Evolutionary conservation across 2,329 filamentous ascomycete species (phyloP).

Genomic region (Sordariomycetes sp.): DNA sequence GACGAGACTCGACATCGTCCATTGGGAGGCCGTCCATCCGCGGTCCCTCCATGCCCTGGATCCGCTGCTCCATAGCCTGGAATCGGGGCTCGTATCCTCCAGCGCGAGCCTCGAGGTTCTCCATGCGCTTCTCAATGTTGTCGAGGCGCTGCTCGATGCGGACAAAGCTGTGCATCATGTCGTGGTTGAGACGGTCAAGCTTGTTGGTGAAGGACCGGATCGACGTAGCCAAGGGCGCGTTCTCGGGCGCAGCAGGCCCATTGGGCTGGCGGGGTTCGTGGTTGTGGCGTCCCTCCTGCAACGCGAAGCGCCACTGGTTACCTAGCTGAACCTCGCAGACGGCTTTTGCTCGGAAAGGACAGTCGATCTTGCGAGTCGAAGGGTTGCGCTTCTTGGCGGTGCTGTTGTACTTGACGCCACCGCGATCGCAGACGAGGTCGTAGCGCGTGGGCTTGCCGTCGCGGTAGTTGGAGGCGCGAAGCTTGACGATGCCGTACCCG

Average conservation of each 20-base stretch:
- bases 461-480: slow-evolving; percentile 54
- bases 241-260: slow-evolving; percentile 45
- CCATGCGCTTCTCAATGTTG: slow-evolving; percentile 44
- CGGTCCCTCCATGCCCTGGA: slow-evolving; percentile 31
- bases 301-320: slow-evolving; percentile 55
- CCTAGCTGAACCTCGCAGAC: slow-evolving; percentile 54
- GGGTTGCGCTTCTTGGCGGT: slow-evolving; percentile 57
- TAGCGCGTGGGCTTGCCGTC: slow-evolving; percentile 54
- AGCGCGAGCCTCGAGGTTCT: slow-evolving; percentile 39
- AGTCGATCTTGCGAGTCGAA: slow-evolving; percentile 55
- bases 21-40: slow-evolving; percentile 33
- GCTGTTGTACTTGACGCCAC: slow-evolving; percentile 56
- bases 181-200: slow-evolving; percentile 48
- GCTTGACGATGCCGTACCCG: slow-evolving; percentile 53
- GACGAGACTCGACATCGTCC: slow-evolving; percentile 34
- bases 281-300: slow-evolving; percentile 52
- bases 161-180: slow-evolving; percentile 42
- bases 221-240: slow-evolving; percentile 46
- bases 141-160: slow-evolving; percentile 41
- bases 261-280: slow-evolving; percentile 49
- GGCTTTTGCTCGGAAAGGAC: slow-evolving; percentile 53
- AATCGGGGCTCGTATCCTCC: slow-evolving; percentile 33
- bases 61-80: slow-evolving; percentile 30
- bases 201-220: slow-evolving; percentile 51
- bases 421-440: slow-evolving; percentile 54